Evolutionary conservation across 2,329 filamentous ascomycete species (phyloP), one percentile per base, ranked within the genome.

Genomic region (Neopestalotiopsis sp.): DNA sequence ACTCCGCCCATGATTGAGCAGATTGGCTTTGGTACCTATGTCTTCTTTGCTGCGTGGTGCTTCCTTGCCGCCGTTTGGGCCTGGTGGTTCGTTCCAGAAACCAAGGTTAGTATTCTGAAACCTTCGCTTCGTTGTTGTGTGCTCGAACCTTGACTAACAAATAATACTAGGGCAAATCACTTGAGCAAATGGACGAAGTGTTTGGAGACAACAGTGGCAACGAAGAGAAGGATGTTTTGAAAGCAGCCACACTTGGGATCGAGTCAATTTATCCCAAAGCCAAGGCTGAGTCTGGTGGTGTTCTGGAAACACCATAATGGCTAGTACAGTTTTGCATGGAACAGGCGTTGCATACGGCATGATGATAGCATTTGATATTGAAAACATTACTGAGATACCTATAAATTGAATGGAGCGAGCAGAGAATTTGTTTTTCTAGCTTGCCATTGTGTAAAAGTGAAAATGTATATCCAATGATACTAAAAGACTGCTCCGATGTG

Each of bases 31-130:
- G 82, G 83, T 2, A 82, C 82, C 0, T 88, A 88, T 67, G 78
- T 86, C 6, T 88, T 89, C 77, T 89, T 88, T 65, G 87, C 84
- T 0, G 80, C 82, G 1, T 88, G 88, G 70, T 86, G 84, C 69
- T 73, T 86, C 1, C 75, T 88, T 4, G 83, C 84, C 0, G 77
- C 84, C 12, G 67, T 84, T 0, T 89, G 85, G 81, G 80, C 83
- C 0, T 83, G 73, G 67, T 78, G 84, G 69, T 82, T 84, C 67
- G 84, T 87, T 0, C 85, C 84, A 0, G 85, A 88, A 71, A 45
- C 38, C 32, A 63, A 63, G 60, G 38, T 60, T 60, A n/a, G 28
- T 38, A 60, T 34, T 52, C 9, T 24, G 5, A 60, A 24, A 12
- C 4, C 13, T 14, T 20, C 20, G 12, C 12, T 10, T 60, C 12